Conservation (phyloP, 2,329 filamentous ascomycete species). For the Dactylellina parvicollis region DNA sequence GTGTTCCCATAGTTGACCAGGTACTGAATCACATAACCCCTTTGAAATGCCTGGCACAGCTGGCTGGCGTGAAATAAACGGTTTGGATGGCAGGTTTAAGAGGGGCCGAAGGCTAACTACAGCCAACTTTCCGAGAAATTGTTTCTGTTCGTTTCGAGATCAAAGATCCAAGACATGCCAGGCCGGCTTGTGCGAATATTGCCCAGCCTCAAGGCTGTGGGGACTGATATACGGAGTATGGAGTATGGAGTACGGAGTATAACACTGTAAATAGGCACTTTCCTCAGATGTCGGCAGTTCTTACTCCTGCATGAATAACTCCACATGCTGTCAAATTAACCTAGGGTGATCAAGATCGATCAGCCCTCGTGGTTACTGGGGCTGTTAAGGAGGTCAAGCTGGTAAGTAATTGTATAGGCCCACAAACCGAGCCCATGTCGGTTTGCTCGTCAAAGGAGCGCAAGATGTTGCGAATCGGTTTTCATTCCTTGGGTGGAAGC, state of each 20-base stretch:
- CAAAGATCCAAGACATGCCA: slow-evolving; percentile 16
- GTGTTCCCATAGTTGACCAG: slow-evolving; percentile 13
- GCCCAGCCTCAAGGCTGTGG: slow-evolving; percentile 24
- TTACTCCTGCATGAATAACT: slow-evolving; percentile 18
- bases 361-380: slow-evolving; percentile 10
- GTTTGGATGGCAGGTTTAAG: slow-evolving; percentile 42
- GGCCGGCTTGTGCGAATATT: background rate
- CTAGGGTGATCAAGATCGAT: slow-evolving; percentile 49
- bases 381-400: slow-evolving; percentile 17
- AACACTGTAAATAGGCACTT: slow-evolving; percentile 45
- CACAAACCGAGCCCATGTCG: slow-evolving; percentile 21
- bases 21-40: slow-evolving; percentile 33
- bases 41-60: slow-evolving; percentile 11
- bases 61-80: slow-evolving; percentile 6
- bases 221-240: background rate
- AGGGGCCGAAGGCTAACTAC: slow-evolving; percentile 12
- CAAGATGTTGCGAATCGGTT: slow-evolving; percentile 41
- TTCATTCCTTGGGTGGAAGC: slow-evolving; percentile 33
- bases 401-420: background rate
- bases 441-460: slow-evolving; percentile 36
- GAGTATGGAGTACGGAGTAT: slow-evolving; percentile 12
- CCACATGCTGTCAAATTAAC: slow-evolving; percentile 40
- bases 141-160: slow-evolving; percentile 52
- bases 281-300: slow-evolving; percentile 7
- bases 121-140: slow-evolving; percentile 14